A percentile compares a stretch with the other conserved stretches of the same genome.
These are phyloP conservation scores for Carex arenaria DNA, from an alignment of 202 grass and related monocot species.

Conservation along the genomic window DNA sequence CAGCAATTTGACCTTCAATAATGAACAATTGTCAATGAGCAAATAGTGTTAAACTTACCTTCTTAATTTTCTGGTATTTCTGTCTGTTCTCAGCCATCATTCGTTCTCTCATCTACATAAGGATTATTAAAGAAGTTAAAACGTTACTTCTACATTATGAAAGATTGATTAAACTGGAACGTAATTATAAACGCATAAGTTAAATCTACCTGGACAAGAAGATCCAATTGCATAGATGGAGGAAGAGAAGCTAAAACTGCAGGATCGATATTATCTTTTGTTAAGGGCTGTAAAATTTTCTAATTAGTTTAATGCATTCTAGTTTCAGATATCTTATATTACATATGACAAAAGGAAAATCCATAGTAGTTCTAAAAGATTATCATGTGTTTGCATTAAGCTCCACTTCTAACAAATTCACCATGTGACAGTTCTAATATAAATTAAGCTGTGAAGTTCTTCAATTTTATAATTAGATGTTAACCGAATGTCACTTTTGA, in stretches of 20 bases:
- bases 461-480: not conserved
- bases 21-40: not conserved
- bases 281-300: constrained; percentile 57
- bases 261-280: constrained; percentile 71
- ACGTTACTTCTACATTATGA: constrained; percentile 14
- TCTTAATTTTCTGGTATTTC: constrained; percentile 95
- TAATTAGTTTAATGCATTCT: constrained; percentile 9
- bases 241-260: constrained; percentile 87
- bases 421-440: not conserved
- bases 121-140: constrained; percentile 20
- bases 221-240: constrained; percentile 97
- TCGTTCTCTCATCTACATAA: constrained; percentile 84
- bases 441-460: not conserved
- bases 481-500: not conserved
- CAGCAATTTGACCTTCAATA: not conserved
- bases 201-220: constrained; percentile 81
- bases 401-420: constrained; percentile 2
- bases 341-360: not conserved
- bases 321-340: not conserved
- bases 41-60: constrained; percentile 40
- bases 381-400: constrained; percentile 3
- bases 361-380: not conserved
- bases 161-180: not conserved
- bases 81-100: constrained; percentile 99
- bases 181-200: not conserved